Evolutionary conservation across 2,329 filamentous ascomycete species (phyloP), one percentile per base, ranked within the genome.

Genomic region (Bipolaris bicolor): DNA sequence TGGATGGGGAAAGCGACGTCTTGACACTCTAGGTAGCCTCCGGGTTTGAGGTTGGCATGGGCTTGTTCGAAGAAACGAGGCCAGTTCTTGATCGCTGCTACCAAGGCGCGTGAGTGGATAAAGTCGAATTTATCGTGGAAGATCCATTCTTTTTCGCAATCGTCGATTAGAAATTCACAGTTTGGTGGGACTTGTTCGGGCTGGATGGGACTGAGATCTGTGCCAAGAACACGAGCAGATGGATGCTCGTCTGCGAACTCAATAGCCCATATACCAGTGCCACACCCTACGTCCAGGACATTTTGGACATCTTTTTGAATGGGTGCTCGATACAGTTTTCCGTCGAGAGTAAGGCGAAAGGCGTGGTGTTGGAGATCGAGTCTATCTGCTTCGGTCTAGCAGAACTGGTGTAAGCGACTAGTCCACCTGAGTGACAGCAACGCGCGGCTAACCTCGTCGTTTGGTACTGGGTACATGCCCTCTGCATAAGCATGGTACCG

Each of bases 71-170:
- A 70, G 54, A 88, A 75, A 10, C 75, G 73, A 1, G 74, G 71
- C 72, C 85, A 86, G 63, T 88, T 78, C 10, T 79, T 77, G 44
- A 90, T 79, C 13, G 81, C 80, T 29, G 81, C 81, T 60, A 80
- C 68, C 79, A 85, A 78, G 77, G 82, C 66, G 63, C 82, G 68
- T 68, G 81, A 68, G 80, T 83, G 79, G 79, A 88, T 83, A 62
- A 83, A 82, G 68, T 88, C 86, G 65, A 85, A 87, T 13, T 70
- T 71, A 29, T 80, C 71, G 7, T 78, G 75, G 44, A 84, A 85
- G 24, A 80, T 72, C 87, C 87, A 89, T 7, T 84, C 79, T 45
- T 83, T 79, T 26, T 73, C 69, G 20, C 63, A 70, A 49, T 77
- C 71, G 37, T 76, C 73, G 39, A 77, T 71, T 6, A 75, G 55